phyloP scores from a whole-genome alignment of 257 asterid species.

The Nyctanthes arbortristis region DNA sequence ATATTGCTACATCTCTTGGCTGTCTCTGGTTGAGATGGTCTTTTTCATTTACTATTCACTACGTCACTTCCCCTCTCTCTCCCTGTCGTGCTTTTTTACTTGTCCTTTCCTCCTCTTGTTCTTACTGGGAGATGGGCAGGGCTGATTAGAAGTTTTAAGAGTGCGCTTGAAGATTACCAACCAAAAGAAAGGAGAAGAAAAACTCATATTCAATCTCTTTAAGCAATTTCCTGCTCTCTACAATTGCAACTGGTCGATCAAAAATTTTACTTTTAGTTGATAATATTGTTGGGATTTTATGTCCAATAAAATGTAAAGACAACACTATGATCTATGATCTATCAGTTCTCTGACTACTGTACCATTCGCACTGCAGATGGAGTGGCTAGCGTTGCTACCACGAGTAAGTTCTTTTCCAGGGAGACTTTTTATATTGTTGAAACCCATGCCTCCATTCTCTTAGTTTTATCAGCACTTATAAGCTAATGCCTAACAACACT shows the following conservation, averaged over 20 bases:
- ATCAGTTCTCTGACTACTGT: slow-evolving; percentile 28
- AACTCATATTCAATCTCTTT: neutral
- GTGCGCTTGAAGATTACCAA: neutral
- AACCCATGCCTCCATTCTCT: neutral
- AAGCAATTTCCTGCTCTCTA: neutral
- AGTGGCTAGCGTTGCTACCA: slow-evolving; percentile 59
- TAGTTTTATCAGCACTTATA: neutral
- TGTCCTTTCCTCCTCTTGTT: neutral
- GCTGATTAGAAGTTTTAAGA: neutral
- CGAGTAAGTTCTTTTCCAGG: slow-evolving; percentile 53
- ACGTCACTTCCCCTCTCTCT: no score
- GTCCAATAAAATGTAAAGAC: neutral
- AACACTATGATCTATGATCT: neutral
- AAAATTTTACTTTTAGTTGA: neutral
- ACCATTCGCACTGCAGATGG: slow-evolving; percentile 63
- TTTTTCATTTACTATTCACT: slow-evolving; percentile 19
- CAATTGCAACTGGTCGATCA: neutral
- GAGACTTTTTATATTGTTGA: neutral
- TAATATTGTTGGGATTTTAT: slow-evolving; percentile 10
- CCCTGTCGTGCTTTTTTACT: neutral
- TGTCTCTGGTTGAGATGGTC: slow-evolving; percentile 11
- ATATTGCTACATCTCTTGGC: slow-evolving; percentile 13
- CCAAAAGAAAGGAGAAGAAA: neutral
- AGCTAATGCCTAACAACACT: neutral
- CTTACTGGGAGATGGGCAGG: neutral